Evolutionary conservation across 306 rosid species (phyloP).

Genomic region (Pyrus communis): DNA sequence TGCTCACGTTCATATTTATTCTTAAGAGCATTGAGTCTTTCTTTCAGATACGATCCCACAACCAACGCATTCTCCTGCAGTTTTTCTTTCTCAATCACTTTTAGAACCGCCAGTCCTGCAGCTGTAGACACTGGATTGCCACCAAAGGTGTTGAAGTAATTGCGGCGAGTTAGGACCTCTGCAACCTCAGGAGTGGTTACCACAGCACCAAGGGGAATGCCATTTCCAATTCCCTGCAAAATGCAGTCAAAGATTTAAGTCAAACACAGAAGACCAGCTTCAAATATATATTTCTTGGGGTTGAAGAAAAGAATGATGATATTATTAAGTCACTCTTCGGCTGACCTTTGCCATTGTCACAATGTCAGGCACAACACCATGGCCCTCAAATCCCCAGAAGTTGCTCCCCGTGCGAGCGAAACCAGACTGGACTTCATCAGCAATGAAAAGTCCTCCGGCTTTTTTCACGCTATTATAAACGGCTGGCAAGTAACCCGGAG

Average conservation of each 20-base stretch:
- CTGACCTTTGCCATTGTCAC: constrained; percentile 93
- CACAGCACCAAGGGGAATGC: constrained; percentile 96
- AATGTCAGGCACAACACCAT: constrained; percentile 89
- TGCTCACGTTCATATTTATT: constrained; percentile 67
- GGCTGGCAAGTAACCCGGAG: constrained; percentile 82
- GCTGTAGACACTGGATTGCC: constrained; percentile 94
- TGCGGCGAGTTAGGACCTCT: constrained; percentile 60
- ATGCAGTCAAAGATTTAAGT: constrained; percentile 6
- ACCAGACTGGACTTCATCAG: constrained; percentile 91
- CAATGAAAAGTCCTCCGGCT: constrained; percentile 90
- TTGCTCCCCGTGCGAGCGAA: constrained; percentile 85
- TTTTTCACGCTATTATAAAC: constrained; percentile 48
- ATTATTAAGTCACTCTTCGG: neutral
- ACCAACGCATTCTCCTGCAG: constrained; percentile 73
- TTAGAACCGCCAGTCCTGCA: constrained; percentile 84
- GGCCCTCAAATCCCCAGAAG: constrained; percentile 94
- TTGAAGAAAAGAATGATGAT: neutral
- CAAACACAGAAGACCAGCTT: neutral
- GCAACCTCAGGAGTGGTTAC: constrained; percentile 94
- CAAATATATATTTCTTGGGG: neutral
- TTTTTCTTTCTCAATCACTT: constrained; percentile 79
- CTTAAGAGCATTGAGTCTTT: constrained; percentile 52
- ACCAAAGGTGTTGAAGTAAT: constrained; percentile 84
- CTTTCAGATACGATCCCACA: constrained; percentile 71
- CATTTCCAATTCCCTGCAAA: constrained; percentile 87